Conservation (phyloP, 164 flowering plant species). For the Litsea cubeba region DNA sequence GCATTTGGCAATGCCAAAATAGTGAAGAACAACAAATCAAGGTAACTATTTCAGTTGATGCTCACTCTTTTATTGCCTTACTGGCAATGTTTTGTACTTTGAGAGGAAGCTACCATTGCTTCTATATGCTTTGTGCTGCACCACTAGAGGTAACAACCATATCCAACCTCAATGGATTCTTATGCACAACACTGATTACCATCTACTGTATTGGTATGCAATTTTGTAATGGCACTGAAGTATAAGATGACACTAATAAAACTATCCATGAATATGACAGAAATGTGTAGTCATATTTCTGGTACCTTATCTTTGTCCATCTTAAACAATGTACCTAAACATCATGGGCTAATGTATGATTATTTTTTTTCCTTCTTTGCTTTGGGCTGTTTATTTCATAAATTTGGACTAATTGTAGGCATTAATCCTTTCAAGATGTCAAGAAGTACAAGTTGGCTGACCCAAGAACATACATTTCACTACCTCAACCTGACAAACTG, state of each 20-base stretch:
- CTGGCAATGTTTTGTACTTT: neutral
- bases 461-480: constrained; percentile 56
- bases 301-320: neutral
- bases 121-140: constrained; percentile 87
- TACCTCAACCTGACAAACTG: constrained; percentile 79
- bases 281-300: neutral
- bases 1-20: constrained; percentile 93
- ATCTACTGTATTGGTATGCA: too few species aligned
- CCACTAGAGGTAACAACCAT: constrained; percentile 66
- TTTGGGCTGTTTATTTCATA: too few species aligned
- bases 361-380: too few species aligned
- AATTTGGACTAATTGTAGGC: neutral
- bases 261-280: neutral
- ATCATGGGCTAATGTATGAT: neutral
- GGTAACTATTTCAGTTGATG: constrained; percentile 31
- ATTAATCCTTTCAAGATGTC: constrained; percentile 45
- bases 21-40: constrained; percentile 80
- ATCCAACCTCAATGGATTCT: neutral
- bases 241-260: neutral
- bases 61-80: neutral
- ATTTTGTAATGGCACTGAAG: neutral
- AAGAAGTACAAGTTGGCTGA: constrained; percentile 60
- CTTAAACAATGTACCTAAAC: neutral
- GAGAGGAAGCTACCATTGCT: constrained; percentile 83
- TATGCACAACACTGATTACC: neutral